Base-by-base conservation (phyloP, 768 basidiomycete species). In the Leccinellum luteum region DNA sequence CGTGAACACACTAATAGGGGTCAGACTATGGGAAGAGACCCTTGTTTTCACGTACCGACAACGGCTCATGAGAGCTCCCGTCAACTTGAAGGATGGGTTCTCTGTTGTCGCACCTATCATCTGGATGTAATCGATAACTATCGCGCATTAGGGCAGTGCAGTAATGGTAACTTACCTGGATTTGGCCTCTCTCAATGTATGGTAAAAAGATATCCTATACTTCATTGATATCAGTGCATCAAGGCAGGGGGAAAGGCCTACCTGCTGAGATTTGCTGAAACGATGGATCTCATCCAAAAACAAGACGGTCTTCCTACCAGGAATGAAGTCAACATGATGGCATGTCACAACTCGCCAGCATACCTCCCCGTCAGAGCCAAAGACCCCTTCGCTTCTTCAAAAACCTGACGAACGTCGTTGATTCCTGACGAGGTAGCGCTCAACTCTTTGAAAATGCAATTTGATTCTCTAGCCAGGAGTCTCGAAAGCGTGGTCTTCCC, bases 211-310 rank as follows among this genome's bases (percentile, higher is more conserved):
- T 76, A 63, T 92, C 91, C 83, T 90, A 62, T 51, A 59, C 56
- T 27, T 62, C 45, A 27, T 52, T 52, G 63, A 60, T 51, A 50
- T 38, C 21, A 55, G 62, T 54, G 38, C 31, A 32, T 31, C 45
- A n/a, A 15, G 6, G n/a, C 32, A 23, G 5, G 1, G 41, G 15
- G 41, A 35, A 4, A 19, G 7, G 52, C 65, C 25, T 56, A 85
- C 86, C 72, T 90, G 89, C 59, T 88, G 86, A 8, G 81, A 74
- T 63, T 83, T 86, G 67, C 83, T 88, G 66, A 89, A 90, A 0
- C 89, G 83, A 72, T 92, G 92, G 14, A 94, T 85, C 71, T 94
- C 92, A 64, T 94, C 92, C 55, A 93, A 71, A 71, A 93, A 94
- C 14, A 94, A 66, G 27, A 90, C 74, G 0, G 91, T 94, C 60